Base-by-base conservation (phyloP, 2,329 filamentous ascomycete species). In the Colletotrichum lupini region DNA sequence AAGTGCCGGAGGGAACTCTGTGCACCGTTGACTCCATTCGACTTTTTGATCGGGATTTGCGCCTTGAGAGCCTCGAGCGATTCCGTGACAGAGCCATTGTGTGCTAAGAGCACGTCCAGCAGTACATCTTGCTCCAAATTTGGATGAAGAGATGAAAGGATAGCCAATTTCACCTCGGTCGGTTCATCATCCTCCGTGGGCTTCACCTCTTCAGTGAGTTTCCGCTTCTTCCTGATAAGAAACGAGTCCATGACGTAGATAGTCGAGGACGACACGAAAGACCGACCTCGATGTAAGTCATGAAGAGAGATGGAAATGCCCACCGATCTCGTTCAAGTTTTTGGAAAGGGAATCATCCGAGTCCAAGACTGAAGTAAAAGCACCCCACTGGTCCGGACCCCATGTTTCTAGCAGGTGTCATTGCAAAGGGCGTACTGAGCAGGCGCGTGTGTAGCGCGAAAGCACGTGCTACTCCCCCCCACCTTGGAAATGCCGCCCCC, bases 131-230 rank as follows among this genome's bases (percentile, higher is more conserved):
- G 91, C 8, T 91, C 87, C 4, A 92, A 76, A 0, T 85, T 80
- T 0, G 94, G 91, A 76, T 95, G 89, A 0, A 98, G 83, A 1
- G 97, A 98, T 2, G 92, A 89, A 3, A 99, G 85, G 1, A 97
- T 85, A 1, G 95, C 95, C 16, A 99, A 84, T 79, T 98, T 98
- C 77, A 97, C 87, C 75, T 98, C 97, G 0, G 97, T 99, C 1
- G 93, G 92, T 59, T 97, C 94, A 19, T 95, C 91, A 19, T 91
- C 89, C 22, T 82, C 81, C 5, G 80, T 78, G 46, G 28, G 68
- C 58, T 53, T 42, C 42, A 35, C 42, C 49, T 5, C 46, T 11
- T 80, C 78, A 28, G 72, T 78, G 66, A 77, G 78, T 76, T 83
- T 91, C 67, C 89, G 87, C 80, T 91, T 92, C 68, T 83, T 84